phyloP scores from a whole-genome alignment of 225 moss, liverwort and hornwort genomes.

The Climacium dendroides region DNA sequence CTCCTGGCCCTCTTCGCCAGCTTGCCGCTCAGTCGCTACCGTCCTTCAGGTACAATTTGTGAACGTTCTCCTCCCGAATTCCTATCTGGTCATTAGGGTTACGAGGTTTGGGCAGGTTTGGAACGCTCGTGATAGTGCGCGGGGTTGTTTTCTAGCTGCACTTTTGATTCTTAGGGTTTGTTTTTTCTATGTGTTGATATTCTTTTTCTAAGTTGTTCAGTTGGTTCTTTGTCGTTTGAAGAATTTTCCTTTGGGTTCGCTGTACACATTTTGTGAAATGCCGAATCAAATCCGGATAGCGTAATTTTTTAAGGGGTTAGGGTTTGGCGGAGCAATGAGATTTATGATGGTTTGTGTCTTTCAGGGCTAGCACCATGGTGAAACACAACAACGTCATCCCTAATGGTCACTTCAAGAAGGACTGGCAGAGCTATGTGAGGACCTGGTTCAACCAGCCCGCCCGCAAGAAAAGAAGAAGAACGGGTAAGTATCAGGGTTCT shows the following conservation, averaged over 20 bases:
- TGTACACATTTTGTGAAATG: neutral
- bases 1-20: neutral
- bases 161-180: neutral
- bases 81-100: neutral
- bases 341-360: neutral
- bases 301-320: neutral
- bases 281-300: no score
- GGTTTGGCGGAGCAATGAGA: neutral
- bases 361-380: conserved; percentile 39
- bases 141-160: neutral
- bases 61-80: neutral
- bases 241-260: neutral
- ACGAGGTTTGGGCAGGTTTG: neutral
- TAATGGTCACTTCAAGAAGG: conserved; percentile 91
- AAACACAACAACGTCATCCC: conserved; percentile 91
- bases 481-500: neutral
- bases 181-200: no score
- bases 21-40: neutral
- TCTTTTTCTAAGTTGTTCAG: neutral
- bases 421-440: conserved; percentile 79
- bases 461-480: conserved; percentile 65
- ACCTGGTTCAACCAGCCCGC: conserved; percentile 97
- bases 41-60: conserved; percentile 3
- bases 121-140: neutral
- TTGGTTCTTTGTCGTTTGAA: neutral